phyloP scores from a whole-genome alignment of 345 rosid genomes.

The Bruguiera sexangula region DNA sequence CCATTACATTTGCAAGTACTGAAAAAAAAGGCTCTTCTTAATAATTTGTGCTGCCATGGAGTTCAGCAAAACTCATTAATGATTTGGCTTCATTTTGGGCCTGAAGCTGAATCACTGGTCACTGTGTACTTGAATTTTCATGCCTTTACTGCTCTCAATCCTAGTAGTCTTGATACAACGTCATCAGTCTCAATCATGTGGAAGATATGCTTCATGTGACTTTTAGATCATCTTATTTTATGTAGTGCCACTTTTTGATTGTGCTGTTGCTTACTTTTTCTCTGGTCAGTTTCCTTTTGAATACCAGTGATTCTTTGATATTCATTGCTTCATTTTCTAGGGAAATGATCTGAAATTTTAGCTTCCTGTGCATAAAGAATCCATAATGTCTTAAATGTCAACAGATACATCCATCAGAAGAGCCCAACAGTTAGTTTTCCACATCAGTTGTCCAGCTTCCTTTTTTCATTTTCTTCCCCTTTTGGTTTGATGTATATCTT shows the following conservation, averaged over 20 bases:
- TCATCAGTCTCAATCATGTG: background rate
- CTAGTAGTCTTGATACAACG: background rate
- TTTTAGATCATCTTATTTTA: background rate
- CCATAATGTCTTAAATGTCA: too few species aligned
- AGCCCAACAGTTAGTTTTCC: too few species aligned
- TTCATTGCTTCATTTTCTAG: background rate
- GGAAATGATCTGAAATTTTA: background rate
- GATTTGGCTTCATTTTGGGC: background rate
- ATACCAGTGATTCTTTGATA: background rate
- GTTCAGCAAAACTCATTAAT: background rate
- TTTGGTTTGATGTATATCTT: too few species aligned
- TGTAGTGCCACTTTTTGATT: background rate
- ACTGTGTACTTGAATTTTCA: background rate
- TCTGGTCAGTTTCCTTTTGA: background rate
- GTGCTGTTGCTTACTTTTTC: background rate
- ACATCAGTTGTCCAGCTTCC: too few species aligned
- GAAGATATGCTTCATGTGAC: background rate
- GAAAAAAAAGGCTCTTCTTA: background rate
- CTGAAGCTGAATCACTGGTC: background rate
- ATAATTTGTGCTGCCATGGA: background rate
- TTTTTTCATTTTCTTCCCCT: too few species aligned
- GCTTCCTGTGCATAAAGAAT: conserved; percentile 2
- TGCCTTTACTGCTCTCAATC: too few species aligned
- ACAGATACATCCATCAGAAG: too few species aligned
- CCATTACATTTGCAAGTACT: background rate